Evolutionary conservation across 2,329 filamentous ascomycete genomes (phyloP).

Genomic region (Trichoderma cornu-damae): DNA sequence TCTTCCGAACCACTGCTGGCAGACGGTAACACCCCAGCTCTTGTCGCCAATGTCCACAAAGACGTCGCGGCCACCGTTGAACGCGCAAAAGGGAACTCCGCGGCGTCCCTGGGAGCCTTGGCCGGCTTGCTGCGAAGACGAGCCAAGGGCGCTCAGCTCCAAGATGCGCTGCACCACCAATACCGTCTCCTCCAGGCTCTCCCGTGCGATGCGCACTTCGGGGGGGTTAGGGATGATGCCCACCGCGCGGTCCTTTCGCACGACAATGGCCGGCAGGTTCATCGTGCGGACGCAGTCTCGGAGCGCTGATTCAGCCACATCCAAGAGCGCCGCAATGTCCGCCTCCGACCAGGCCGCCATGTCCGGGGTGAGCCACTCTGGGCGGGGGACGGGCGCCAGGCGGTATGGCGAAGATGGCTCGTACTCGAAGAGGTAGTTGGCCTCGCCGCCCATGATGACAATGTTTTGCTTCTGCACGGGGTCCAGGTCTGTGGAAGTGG

Average conservation of each 20-base stretch:
- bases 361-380: conserved; percentile 69
- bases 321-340: conserved; percentile 75
- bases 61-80: conserved; percentile 95
- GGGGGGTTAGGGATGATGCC: conserved; percentile 65
- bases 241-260: conserved; percentile 85
- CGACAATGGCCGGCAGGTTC: conserved; percentile 69
- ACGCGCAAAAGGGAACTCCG: conserved; percentile 84
- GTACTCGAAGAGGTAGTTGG: conserved; percentile 90
- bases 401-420: conserved; percentile 58
- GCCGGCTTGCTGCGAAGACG: conserved; percentile 28
- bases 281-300: conserved; percentile 75
- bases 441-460: conserved; percentile 91
- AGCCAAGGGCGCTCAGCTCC: conserved; percentile 63
- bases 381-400: conserved; percentile 60
- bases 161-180: conserved; percentile 89
- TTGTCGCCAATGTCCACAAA: conserved; percentile 99
- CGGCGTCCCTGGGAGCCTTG: conserved; percentile 13
- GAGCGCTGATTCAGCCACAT: conserved; percentile 81
- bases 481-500: conserved; percentile 53
- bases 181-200: conserved; percentile 92
- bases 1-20: conserved; percentile 80
- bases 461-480: conserved; percentile 68
- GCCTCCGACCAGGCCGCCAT: conserved; percentile 72
- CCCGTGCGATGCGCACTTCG: conserved; percentile 67
- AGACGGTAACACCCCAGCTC: conserved; percentile 88